A percentile compares a stretch with the other conserved stretches of the same genome.
Evolutionary conservation across 306 rosid genomes (phyloP).

Genomic region (Rubus parviflorus): DNA sequence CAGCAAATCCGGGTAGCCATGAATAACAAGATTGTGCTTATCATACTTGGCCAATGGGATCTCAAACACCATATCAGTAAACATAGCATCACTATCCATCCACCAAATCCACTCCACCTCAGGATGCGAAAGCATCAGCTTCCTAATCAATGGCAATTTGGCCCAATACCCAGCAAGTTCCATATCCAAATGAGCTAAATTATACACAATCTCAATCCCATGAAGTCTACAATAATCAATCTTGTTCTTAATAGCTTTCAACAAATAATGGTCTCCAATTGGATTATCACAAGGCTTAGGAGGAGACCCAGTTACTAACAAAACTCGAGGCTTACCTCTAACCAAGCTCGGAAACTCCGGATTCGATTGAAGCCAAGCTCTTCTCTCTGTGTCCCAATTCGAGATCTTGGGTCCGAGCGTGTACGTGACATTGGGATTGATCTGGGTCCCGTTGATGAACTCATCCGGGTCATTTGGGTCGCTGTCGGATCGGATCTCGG

Average conservation of each 20-base stretch:
- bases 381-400: constrained; percentile 67
- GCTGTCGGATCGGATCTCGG: constrained; percentile 91
- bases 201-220: constrained; percentile 93
- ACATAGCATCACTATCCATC: constrained; percentile 99
- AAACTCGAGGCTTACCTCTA: constrained; percentile 73
- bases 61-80: constrained; percentile 89
- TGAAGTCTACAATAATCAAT: constrained; percentile 94
- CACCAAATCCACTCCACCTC: constrained; percentile 99
- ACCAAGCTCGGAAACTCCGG: constrained; percentile 64
- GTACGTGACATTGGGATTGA: constrained; percentile 63
- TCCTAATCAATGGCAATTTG: constrained; percentile 82
- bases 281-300: constrained; percentile 97
- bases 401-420: constrained; percentile 78
- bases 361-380: constrained; percentile 59
- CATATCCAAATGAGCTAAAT: constrained; percentile 89
- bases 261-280: constrained; percentile 86
- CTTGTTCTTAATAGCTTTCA: constrained; percentile 85
- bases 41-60: constrained; percentile 70
- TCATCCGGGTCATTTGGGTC: constrained; percentile 71
- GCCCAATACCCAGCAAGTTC: constrained; percentile 99
- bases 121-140: constrained; percentile 88
- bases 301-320: constrained; percentile 88
- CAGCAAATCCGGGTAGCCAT: constrained; percentile 92
- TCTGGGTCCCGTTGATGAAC: constrained; percentile 35
- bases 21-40: constrained; percentile 71